phyloP scores from a whole-genome alignment of 805 yeast species.

The Candida taoyuanica region DNA sequence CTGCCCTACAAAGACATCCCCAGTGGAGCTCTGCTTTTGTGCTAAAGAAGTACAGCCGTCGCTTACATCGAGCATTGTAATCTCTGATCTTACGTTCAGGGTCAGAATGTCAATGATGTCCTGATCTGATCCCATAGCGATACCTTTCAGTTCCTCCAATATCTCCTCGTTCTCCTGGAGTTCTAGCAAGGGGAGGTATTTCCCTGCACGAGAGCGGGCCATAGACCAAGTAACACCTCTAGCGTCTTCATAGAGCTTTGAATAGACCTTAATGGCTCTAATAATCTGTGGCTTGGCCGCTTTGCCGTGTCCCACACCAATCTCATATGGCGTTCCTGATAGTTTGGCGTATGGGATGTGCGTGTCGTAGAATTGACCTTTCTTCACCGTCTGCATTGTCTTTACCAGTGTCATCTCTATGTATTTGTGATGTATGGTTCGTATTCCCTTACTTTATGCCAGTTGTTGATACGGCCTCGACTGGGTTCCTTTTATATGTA shows the following conservation, averaged over 20 bases:
- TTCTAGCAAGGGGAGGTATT: constrained; percentile 28
- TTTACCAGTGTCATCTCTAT: background rate
- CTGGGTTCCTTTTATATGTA: too few relatives aligned
- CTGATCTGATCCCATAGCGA: constrained; percentile 34
- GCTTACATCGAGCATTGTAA: constrained; percentile 29
- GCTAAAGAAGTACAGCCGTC: constrained; percentile 38
- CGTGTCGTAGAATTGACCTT: constrained; percentile 25
- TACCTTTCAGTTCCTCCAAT: constrained; percentile 33
- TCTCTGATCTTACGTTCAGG: constrained; percentile 36
- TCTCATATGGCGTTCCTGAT: constrained; percentile 26
- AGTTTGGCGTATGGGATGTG: constrained; percentile 25
- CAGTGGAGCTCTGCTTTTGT: constrained; percentile 23
- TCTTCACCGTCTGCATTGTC: constrained; percentile 15
- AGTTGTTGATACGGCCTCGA: too few relatives aligned
- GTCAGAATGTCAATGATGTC: constrained; percentile 33
- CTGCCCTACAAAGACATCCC: constrained; percentile 29
- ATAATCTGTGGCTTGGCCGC: constrained; percentile 29
- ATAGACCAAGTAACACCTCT: constrained; percentile 28
- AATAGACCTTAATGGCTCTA: constrained; percentile 29
- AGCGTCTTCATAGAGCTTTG: constrained; percentile 24
- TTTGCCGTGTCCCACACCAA: constrained; percentile 34
- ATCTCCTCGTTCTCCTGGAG: constrained; percentile 26
- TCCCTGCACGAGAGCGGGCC: constrained; percentile 27
- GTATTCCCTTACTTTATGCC: too few relatives aligned
- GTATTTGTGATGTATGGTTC: too few relatives aligned